Evolutionary conservation across 2,329 filamentous ascomycete species (phyloP).

Genomic region (Fusarium tanahbumbuense): DNA sequence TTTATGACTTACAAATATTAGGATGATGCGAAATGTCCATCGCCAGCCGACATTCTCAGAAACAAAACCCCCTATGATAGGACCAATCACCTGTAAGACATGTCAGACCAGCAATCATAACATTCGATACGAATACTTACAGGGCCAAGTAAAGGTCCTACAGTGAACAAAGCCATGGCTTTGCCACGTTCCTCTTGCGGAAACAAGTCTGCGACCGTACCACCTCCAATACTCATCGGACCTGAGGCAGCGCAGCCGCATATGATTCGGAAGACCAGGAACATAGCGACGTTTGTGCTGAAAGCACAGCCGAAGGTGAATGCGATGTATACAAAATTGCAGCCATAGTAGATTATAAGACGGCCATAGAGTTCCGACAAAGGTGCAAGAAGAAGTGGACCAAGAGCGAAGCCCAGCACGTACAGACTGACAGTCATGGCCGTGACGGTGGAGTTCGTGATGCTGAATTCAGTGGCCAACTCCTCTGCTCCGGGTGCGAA

Average conservation of each 20-base stretch:
- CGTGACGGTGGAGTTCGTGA: constrained; percentile 13
- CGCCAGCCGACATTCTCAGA: constrained; percentile 60
- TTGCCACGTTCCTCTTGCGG: constrained; percentile 58
- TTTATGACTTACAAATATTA: constrained; percentile 51
- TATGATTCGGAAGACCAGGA: constrained; percentile 30
- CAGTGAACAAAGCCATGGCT: constrained; percentile 71
- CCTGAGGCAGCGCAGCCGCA: constrained; percentile 35
- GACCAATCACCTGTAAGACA: constrained; percentile 30
- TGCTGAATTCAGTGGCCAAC: constrained; percentile 23
- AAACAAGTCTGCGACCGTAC: constrained; percentile 32
- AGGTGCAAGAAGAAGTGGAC: constrained; percentile 34
- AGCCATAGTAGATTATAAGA: constrained; percentile 26
- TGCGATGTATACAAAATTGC: constrained; percentile 7
- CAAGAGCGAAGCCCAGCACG: constrained; percentile 34
- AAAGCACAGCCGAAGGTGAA: constrained; percentile 34
- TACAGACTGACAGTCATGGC: constrained; percentile 34
- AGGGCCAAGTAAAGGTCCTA: constrained; percentile 70
- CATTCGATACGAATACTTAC: constrained; percentile 28
- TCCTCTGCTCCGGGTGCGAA: constrained; percentile 37
- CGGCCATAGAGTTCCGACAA: constrained; percentile 35
- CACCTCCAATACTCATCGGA: constrained; percentile 33
- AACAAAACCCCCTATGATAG: constrained; percentile 58
- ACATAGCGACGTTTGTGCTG: constrained; percentile 25
- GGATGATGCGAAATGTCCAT: constrained; percentile 62
- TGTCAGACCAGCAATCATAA: background rate